These are phyloP conservation scores for Phytophthora melonis DNA, from an alignment of 352 stramenopile genomes.

Conservation along the genomic window DNA sequence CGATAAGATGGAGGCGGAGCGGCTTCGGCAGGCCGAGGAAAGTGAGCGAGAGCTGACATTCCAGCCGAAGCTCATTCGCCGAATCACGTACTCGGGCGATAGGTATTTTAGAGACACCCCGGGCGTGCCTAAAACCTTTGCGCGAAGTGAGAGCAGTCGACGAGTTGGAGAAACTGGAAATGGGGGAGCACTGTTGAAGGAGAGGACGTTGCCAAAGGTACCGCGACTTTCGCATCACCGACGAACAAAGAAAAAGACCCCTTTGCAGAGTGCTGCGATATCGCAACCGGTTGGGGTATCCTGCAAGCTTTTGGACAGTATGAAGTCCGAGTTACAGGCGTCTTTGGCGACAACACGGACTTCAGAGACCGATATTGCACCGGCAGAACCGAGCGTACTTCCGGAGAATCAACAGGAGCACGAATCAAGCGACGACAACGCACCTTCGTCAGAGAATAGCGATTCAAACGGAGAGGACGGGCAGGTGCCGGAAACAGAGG, in stretches of 20 bases:
- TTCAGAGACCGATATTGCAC: conserved; percentile 17
- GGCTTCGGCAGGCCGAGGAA: conserved; percentile 70
- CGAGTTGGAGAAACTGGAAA: conserved; percentile 26
- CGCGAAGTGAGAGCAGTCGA: conserved; percentile 39
- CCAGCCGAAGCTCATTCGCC: conserved; percentile 81
- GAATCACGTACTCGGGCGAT: conserved; percentile 62
- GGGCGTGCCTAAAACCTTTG: conserved; percentile 9
- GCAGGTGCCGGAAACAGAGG: conserved; percentile 14
- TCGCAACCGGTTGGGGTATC: conserved; percentile 67
- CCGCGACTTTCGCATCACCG: conserved; percentile 41
- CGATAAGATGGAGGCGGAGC: conserved; percentile 75
- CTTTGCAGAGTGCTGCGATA: conserved; percentile 46
- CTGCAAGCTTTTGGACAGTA: conserved; percentile 67
- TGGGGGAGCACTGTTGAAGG: conserved; percentile 30
- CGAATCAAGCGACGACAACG: conserved; percentile 6
- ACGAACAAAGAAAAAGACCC: conserved; percentile 43
- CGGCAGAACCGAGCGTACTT: not conserved
- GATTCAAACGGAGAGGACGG: conserved; percentile 5
- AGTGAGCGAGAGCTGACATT: conserved; percentile 86
- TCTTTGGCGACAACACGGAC: conserved; percentile 47
- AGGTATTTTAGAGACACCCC: conserved; percentile 43
- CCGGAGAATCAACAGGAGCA: conserved; percentile 15
- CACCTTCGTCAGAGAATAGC: conserved; percentile 11
- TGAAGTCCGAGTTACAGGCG: conserved; percentile 73
- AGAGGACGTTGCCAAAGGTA: conserved; percentile 51